phyloP scores from a whole-genome alignment of 257 asterid species.

The Gentiana straminea region DNA sequence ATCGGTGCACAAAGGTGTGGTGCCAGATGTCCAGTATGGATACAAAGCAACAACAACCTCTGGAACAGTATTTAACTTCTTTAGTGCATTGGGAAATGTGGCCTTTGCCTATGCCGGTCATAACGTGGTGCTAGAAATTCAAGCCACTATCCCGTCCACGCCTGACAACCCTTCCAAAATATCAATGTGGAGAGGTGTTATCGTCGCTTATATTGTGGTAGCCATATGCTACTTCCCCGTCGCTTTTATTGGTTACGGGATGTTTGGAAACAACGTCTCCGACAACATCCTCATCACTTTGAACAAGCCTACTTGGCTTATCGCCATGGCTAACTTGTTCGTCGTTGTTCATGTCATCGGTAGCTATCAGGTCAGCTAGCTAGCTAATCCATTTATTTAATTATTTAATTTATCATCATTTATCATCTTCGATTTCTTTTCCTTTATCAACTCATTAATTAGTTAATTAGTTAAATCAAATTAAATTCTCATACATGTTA shows the following conservation, averaged over 20 bases:
- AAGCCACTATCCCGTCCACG: constrained; percentile 87
- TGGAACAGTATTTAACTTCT: constrained; percentile 68
- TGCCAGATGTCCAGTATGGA: constrained; percentile 48
- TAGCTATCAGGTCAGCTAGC: constrained; percentile 70
- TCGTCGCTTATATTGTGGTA: constrained; percentile 79
- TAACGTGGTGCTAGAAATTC: constrained; percentile 81
- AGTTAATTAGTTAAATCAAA: too few relatives aligned
- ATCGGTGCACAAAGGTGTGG: constrained; percentile 55
- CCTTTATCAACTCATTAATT: neutral
- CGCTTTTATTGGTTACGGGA: constrained; percentile 66
- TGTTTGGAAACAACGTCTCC: constrained; percentile 42
- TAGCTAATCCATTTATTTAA: neutral
- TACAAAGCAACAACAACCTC: constrained; percentile 38
- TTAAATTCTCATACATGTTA: neutral
- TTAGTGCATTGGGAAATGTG: constrained; percentile 69
- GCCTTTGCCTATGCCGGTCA: constrained; percentile 97
- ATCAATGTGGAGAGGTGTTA: constrained; percentile 91
- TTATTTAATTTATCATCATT: neutral
- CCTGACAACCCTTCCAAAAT: constrained; percentile 86
- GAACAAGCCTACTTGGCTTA: constrained; percentile 65
- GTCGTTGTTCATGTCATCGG: constrained; percentile 90
- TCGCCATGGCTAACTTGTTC: constrained; percentile 86
- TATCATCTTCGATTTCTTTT: neutral
- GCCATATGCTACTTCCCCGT: constrained; percentile 92
- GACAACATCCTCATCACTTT: constrained; percentile 61